Percentiles rank a stretch among this genome's conserved stretches.
Evolutionary conservation across 768 basidiomycete genomes (phyloP).

Genomic region (Cystobasidium tubakii): DNA sequence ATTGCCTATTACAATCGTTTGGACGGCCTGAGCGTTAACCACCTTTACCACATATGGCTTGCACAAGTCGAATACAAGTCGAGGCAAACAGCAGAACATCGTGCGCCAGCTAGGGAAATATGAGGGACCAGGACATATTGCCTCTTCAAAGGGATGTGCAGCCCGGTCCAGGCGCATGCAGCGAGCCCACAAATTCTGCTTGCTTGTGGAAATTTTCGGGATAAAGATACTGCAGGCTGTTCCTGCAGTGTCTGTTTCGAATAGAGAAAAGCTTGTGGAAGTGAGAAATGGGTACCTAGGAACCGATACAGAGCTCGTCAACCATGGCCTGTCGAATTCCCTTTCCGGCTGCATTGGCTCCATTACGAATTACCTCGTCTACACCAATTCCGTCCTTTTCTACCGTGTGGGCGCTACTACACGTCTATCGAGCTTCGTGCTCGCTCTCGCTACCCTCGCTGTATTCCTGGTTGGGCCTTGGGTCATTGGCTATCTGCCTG

Average conservation of each 20-base stretch:
- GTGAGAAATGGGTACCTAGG: not conserved
- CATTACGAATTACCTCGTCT: slow-evolving; percentile 57
- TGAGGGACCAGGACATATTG: not conserved
- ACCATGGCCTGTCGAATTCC: slow-evolving; percentile 85
- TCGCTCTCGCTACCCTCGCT: slow-evolving; percentile 66
- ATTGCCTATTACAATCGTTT: not conserved
- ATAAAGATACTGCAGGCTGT: not conserved
- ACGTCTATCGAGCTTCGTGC: slow-evolving; percentile 73
- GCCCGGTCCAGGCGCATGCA: not conserved
- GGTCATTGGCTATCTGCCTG: slow-evolving; percentile 73
- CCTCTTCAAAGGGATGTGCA: not conserved
- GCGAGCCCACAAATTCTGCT: not conserved
- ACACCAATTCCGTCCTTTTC: slow-evolving; percentile 58
- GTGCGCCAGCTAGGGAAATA: not conserved
- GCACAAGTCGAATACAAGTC: not conserved
- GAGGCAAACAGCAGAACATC: not conserved
- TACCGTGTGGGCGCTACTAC: slow-evolving; percentile 88
- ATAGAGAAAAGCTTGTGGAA: not conserved
- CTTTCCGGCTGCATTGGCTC: slow-evolving; percentile 72
- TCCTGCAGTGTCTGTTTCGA: not conserved
- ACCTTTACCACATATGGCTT: not conserved
- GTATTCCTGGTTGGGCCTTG: slow-evolving; percentile 77
- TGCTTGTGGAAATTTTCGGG: not conserved
- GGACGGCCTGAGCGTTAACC: not conserved
- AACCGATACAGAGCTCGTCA: slow-evolving; percentile 87